Conservation (phyloP, 2,329 filamentous ascomycete species). For the Graphiopsis chlorocephala region DNA sequence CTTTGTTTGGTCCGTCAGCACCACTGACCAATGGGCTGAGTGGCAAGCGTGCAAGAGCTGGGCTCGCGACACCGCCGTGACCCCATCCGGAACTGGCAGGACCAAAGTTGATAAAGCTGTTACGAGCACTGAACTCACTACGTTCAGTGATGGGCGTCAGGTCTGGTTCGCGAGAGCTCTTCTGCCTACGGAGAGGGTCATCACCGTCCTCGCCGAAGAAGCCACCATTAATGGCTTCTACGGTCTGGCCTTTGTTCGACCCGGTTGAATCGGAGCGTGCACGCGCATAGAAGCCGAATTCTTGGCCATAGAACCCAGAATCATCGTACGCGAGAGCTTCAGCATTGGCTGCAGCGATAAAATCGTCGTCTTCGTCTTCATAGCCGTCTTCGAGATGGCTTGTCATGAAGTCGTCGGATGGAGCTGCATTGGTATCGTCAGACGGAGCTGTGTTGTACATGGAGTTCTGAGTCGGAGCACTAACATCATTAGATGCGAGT, state of each 20-base stretch:
- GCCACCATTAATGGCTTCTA: constrained; percentile 73
- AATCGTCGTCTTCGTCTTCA: constrained; percentile 67
- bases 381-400: constrained; percentile 57
- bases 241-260: constrained; percentile 29
- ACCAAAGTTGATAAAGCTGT: constrained; percentile 65
- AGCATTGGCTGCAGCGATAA: constrained; percentile 93
- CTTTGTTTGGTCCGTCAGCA: neutral
- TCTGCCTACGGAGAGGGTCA: constrained; percentile 61
- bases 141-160: constrained; percentile 94
- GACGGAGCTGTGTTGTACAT: constrained; percentile 17
- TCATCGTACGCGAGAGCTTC: constrained; percentile 88
- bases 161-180: constrained; percentile 82
- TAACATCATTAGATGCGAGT: neutral
- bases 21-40: constrained; percentile 23
- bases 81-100: constrained; percentile 54
- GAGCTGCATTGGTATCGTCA: constrained; percentile 31
- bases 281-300: constrained; percentile 90
- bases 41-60: constrained; percentile 65
- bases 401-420: constrained; percentile 47
- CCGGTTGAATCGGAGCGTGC: constrained; percentile 40
- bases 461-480: neutral
- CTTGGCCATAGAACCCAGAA: constrained; percentile 91
- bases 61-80: constrained; percentile 50
- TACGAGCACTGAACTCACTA: constrained; percentile 92
- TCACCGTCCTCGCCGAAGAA: constrained; percentile 79